Evolutionary conservation across 75 land plant species (phyloP).

Genomic region (Sequoia sempervirens): DNA sequence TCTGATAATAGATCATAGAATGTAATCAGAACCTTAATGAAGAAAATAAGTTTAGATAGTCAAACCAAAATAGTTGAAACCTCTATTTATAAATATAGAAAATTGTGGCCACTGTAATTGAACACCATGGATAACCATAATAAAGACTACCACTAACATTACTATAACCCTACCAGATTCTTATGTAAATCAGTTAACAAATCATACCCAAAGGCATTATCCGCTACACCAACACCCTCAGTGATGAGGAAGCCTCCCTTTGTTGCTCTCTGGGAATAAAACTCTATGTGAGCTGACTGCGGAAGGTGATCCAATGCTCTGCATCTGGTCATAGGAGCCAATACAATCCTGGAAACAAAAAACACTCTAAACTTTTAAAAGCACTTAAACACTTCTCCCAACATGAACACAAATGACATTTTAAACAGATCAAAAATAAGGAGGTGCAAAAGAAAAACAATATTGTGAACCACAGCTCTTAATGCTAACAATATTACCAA

Average conservation of each 20-base stretch:
- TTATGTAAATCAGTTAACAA: background rate
- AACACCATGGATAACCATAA: background rate
- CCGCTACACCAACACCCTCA: conserved; percentile 15
- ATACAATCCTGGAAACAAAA: conserved; percentile 9
- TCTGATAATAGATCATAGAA: too few relatives aligned
- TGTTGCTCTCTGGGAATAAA: conserved; percentile 19
- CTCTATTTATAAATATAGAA: too few relatives aligned
- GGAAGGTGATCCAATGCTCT: conserved; percentile 18
- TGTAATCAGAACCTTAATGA: too few relatives aligned
- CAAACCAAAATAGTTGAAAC: too few relatives aligned
- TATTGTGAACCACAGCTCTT: too few relatives aligned
- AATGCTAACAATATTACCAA: too few relatives aligned
- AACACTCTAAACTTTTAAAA: background rate
- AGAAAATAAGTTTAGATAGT: too few relatives aligned
- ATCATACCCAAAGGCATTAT: conserved; percentile 18
- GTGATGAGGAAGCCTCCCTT: conserved; percentile 22
- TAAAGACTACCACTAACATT: background rate
- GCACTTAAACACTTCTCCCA: background rate
- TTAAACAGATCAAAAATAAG: too few relatives aligned
- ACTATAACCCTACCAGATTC: background rate
- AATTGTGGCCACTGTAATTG: background rate
- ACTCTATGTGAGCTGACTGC: conserved; percentile 3
- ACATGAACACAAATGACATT: too few relatives aligned
- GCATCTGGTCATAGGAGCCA: conserved; percentile 26
- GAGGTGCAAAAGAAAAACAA: too few relatives aligned